Evolutionary conservation across 192 early-diverging fungal genomes (phyloP).

Genomic region (Mortierella antarctica): DNA sequence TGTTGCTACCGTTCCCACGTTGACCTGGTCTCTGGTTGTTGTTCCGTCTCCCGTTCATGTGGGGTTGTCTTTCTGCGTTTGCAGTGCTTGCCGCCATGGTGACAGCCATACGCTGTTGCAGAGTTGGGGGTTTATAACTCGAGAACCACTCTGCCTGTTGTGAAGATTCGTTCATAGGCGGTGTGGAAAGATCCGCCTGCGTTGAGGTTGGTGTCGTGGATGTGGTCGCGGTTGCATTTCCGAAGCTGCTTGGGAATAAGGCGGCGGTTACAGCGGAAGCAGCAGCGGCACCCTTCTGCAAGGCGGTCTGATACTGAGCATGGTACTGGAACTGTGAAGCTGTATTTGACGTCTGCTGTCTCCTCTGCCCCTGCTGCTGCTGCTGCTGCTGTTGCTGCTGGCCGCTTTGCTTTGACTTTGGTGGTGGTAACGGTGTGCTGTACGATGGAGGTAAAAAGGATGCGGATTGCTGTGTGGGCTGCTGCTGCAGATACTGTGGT

Average conservation of each 20-base stretch:
- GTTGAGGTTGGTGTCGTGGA: no score
- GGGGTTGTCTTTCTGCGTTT: not conserved
- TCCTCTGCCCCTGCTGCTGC: not conserved
- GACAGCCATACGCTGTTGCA: slow-evolving; percentile 26
- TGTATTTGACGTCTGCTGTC: not conserved
- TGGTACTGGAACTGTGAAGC: slow-evolving; percentile 27
- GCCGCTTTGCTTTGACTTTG: slow-evolving; percentile 17
- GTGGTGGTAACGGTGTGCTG: slow-evolving; percentile 32
- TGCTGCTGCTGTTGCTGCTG: slow-evolving; percentile 2
- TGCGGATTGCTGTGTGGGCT: not conserved
- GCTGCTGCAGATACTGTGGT: not conserved
- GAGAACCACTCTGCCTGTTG: slow-evolving; percentile 32
- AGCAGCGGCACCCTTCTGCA: slow-evolving; percentile 42
- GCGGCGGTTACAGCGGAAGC: slow-evolving; percentile 42
- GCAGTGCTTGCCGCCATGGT: slow-evolving; percentile 15
- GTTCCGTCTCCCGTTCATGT: slow-evolving; percentile 6
- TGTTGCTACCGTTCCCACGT: not conserved
- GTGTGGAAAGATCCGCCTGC: not conserved
- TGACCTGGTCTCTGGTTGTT: not conserved
- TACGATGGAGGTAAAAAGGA: slow-evolving; percentile 31
- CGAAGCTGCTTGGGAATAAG: not conserved
- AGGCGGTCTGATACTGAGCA: slow-evolving; percentile 40
- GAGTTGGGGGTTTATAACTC: slow-evolving; percentile 18
- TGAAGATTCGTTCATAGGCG: not conserved
- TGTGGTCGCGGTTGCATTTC: not conserved